Evolutionary conservation across 129 eudicot genomes (phyloP).

Genomic region (Logfia minima): DNA sequence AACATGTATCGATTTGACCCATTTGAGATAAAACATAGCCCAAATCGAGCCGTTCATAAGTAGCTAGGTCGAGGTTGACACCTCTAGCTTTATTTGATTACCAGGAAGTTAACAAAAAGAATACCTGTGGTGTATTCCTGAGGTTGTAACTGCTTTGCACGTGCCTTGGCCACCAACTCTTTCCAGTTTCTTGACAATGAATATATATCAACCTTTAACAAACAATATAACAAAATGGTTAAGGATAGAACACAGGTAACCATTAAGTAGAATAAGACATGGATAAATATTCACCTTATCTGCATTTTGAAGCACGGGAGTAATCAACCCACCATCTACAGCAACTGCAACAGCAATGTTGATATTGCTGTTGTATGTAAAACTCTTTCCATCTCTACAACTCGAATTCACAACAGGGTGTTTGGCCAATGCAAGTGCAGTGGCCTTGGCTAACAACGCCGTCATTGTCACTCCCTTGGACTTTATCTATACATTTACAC

Average conservation of each 20-base stretch:
- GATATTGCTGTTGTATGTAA: constrained; percentile 82
- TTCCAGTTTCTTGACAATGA: constrained; percentile 96
- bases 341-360: constrained; percentile 98
- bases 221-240: background rate
- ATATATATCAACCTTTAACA: constrained; percentile 73
- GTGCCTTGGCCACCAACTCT: constrained; percentile 96
- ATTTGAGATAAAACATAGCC: background rate
- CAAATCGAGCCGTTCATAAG: background rate
- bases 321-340: constrained; percentile 91
- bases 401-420: constrained; percentile 95
- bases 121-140: constrained; percentile 86
- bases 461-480: constrained; percentile 97
- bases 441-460: constrained; percentile 88
- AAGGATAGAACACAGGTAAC: constrained; percentile 6
- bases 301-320: constrained; percentile 95
- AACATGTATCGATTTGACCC: background rate
- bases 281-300: constrained; percentile 62
- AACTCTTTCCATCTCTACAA: constrained; percentile 97
- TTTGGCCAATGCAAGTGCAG: constrained; percentile 87
- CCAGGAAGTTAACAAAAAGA: constrained; percentile 11
- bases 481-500: constrained; percentile 51
- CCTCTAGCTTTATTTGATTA: background rate
- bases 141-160: constrained; percentile 94
- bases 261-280: constrained; percentile 11
- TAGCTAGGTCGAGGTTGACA: background rate